Percentiles rank a stretch among this genome's conserved stretches.
phyloP scores from a whole-genome alignment of 2,329 filamentous ascomycete species.

The Magnaporthiopsis rhizophila region DNA sequence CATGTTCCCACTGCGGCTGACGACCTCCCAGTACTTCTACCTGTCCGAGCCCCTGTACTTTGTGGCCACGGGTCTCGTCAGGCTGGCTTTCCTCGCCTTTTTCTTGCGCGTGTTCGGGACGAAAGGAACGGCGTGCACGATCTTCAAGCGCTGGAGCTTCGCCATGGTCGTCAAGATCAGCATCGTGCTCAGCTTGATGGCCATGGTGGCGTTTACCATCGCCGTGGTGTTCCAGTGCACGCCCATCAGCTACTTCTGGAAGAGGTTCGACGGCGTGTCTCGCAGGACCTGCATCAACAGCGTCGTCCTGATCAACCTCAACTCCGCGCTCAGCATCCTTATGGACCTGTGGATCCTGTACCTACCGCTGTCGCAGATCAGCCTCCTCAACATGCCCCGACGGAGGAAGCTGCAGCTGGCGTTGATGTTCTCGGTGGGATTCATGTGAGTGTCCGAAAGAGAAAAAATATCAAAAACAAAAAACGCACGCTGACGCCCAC shows the following conservation, averaged over 20 bases:
- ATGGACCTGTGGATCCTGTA: constrained; percentile 4
- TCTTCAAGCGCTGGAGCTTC: neutral
- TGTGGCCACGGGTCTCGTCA: neutral
- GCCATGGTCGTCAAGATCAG: neutral
- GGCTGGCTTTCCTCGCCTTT: neutral
- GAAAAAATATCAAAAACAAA: neutral
- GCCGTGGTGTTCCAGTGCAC: neutral
- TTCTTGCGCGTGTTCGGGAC: constrained; percentile 1
- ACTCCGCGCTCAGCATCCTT: neutral
- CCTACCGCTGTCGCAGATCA: constrained; percentile 4
- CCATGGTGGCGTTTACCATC: neutral
- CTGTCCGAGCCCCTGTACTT: neutral
- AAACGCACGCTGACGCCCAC: neutral
- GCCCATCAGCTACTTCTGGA: constrained; percentile 2
- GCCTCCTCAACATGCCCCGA: neutral
- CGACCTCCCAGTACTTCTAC: neutral
- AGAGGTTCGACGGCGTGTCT: neutral
- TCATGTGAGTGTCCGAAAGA: neutral
- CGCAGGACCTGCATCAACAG: neutral
- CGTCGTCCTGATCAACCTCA: neutral
- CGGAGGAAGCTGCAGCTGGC: neutral
- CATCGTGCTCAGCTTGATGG: neutral
- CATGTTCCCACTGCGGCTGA: no score
- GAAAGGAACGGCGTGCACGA: neutral
- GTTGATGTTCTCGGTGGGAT: constrained; percentile 1